Conservation (phyloP, 2,329 filamentous ascomycete genomes). For the Alternaria sp. region DNA sequence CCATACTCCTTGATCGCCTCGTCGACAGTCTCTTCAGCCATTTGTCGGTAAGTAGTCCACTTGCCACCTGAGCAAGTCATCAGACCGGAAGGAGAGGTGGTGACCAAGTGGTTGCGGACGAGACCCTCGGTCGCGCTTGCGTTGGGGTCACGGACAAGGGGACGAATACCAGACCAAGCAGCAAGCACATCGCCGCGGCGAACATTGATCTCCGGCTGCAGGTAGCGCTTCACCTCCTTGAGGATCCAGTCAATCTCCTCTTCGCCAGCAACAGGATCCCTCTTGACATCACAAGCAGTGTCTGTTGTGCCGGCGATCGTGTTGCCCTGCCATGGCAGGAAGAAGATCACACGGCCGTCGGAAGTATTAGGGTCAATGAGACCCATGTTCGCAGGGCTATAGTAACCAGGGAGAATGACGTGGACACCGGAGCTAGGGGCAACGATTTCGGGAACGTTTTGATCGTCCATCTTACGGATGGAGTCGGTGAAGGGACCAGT, state of each 20-base stretch:
- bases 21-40: conserved; percentile 90
- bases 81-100: conserved; percentile 79
- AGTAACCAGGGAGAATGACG: conserved; percentile 86
- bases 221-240: conserved; percentile 80
- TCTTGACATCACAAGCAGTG: conserved; percentile 74
- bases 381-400: conserved; percentile 84
- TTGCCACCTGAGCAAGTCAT: conserved; percentile 88
- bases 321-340: conserved; percentile 91
- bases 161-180: conserved; percentile 88
- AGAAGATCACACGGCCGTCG: conserved; percentile 90
- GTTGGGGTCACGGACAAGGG: conserved; percentile 85
- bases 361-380: conserved; percentile 86
- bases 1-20: conserved; percentile 75
- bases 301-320: conserved; percentile 91
- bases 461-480: conserved; percentile 85
- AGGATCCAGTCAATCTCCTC: conserved; percentile 90
- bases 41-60: conserved; percentile 92
- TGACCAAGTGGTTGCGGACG: conserved; percentile 85
- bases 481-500: conserved; percentile 88
- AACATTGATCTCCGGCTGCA: conserved; percentile 84
- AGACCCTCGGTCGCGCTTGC: conserved; percentile 86
- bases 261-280: conserved; percentile 79
- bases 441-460: conserved; percentile 76
- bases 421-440: conserved; percentile 87
- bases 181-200: conserved; percentile 87